Evolutionary conservation across 2,329 filamentous ascomycete genomes (phyloP).

Genomic region (Sarocladium brachiariae): DNA sequence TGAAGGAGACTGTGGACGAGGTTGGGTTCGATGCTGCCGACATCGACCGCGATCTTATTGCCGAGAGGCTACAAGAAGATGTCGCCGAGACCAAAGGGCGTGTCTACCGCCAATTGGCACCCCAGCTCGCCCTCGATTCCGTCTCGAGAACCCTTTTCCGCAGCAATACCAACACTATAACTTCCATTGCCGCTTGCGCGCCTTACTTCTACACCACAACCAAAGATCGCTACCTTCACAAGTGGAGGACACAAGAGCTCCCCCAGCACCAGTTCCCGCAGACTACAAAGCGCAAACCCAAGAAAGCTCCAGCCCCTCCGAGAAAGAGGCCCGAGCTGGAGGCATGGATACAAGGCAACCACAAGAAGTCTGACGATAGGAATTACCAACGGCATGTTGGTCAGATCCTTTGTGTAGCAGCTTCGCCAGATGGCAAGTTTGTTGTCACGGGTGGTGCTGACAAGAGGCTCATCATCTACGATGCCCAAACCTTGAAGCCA

Average conservation of each 20-base stretch:
- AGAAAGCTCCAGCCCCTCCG: conserved; percentile 51
- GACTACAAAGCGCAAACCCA: conserved; percentile 50
- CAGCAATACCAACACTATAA: conserved; percentile 70
- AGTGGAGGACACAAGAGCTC: conserved; percentile 76
- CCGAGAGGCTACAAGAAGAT: conserved; percentile 84
- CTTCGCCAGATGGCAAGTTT: conserved; percentile 82
- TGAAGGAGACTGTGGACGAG: conserved; percentile 75
- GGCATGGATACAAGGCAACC: conserved; percentile 55
- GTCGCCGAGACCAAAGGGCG: conserved; percentile 87
- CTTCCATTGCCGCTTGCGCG: conserved; percentile 69
- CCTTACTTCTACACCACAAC: conserved; percentile 84
- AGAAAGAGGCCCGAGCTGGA: conserved; percentile 57
- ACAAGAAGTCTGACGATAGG: conserved; percentile 52
- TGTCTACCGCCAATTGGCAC: conserved; percentile 74
- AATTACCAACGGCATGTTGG: conserved; percentile 71
- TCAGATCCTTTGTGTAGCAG: conserved; percentile 75
- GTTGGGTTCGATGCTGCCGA: conserved; percentile 86
- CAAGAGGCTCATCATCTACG: conserved; percentile 79
- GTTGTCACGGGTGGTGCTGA: conserved; percentile 87
- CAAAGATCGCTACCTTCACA: conserved; percentile 77
- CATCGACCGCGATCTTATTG: conserved; percentile 86
- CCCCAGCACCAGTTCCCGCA: conserved; percentile 54
- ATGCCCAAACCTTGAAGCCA: conserved; percentile 70
- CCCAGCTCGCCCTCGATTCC: conserved; percentile 61
- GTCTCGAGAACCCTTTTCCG: conserved; percentile 68